Evolutionary conservation across 148 eudicot genomes (phyloP).

Genomic region (Camellia lanceoleosa): DNA sequence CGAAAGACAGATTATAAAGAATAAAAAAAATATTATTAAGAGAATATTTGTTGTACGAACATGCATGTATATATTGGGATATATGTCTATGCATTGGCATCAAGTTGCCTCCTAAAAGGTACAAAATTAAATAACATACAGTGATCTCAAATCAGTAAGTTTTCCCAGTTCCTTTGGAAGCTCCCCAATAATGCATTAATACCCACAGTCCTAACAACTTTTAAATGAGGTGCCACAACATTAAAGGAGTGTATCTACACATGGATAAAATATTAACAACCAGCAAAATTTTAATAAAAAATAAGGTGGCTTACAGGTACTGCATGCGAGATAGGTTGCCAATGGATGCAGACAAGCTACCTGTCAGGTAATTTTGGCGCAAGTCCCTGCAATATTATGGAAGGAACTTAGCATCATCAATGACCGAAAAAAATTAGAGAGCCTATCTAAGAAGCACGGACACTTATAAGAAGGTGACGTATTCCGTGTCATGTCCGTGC

Average conservation of each 20-base stretch:
- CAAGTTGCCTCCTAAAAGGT: not conserved
- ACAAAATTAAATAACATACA: slow-evolving; percentile 38
- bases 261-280: not conserved
- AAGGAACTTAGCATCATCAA: too few relatives aligned
- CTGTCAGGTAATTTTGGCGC: too few relatives aligned
- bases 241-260: not conserved
- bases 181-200: slow-evolving; percentile 62
- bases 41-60: not conserved
- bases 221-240: not conserved
- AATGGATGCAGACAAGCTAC: too few relatives aligned
- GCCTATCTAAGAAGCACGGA: too few relatives aligned
- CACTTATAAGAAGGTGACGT: too few relatives aligned
- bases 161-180: slow-evolving; percentile 68
- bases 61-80: not conserved
- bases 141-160: slow-evolving; percentile 47
- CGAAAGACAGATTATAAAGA: too few relatives aligned
- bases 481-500: too few relatives aligned
- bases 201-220: slow-evolving; percentile 48
- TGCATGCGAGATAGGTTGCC: too few relatives aligned
- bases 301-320: slow-evolving; percentile 39
- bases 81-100: not conserved
- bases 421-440: too few relatives aligned
- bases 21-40: not conserved
- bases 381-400: too few relatives aligned
- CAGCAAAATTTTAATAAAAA: not conserved